Conservation (phyloP, 306 rosid genomes). For the Fragaria ananassa region DNA sequence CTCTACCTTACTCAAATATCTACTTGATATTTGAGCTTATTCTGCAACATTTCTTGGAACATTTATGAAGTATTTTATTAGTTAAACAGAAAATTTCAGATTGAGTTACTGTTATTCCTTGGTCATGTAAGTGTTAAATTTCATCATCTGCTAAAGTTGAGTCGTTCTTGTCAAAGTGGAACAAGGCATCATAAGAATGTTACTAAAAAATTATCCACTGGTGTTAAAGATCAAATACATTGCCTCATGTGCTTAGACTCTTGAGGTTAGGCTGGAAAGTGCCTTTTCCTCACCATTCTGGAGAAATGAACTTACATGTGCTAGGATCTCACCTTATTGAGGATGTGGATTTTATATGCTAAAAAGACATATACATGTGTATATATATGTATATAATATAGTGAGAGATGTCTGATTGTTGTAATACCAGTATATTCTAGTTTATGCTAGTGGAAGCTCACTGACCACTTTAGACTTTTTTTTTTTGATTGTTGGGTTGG, state of each 20-base stretch:
- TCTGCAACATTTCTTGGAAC: slow-evolving; percentile 5
- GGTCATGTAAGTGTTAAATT: not conserved
- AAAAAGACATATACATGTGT: not conserved
- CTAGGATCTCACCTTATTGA: not conserved
- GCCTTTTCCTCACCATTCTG: not conserved
- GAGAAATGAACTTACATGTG: not conserved
- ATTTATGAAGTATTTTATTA: not conserved
- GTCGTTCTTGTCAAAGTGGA: slow-evolving; percentile 1
- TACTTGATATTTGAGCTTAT: not conserved
- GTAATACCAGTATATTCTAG: not conserved
- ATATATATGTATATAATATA: not conserved
- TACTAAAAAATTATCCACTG: not conserved
- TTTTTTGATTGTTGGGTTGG: not conserved
- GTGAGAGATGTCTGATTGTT: slow-evolving; percentile 10
- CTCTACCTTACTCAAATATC: slow-evolving; percentile 7
- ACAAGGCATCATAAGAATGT: slow-evolving; percentile 2
- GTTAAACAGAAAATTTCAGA: slow-evolving; percentile 3
- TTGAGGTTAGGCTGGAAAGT: not conserved
- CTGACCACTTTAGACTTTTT: not conserved
- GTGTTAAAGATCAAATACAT: slow-evolving; percentile 6
- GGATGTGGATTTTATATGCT: not conserved
- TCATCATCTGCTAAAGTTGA: not conserved
- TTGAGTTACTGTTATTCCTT: slow-evolving; percentile 1
- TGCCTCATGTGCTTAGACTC: not conserved
- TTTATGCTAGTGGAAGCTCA: not conserved